A percentile compares a stretch with the other conserved stretches of the same genome.
Conservation (phyloP, 176 grass and related monocot species). For the Typha latifolia region DNA sequence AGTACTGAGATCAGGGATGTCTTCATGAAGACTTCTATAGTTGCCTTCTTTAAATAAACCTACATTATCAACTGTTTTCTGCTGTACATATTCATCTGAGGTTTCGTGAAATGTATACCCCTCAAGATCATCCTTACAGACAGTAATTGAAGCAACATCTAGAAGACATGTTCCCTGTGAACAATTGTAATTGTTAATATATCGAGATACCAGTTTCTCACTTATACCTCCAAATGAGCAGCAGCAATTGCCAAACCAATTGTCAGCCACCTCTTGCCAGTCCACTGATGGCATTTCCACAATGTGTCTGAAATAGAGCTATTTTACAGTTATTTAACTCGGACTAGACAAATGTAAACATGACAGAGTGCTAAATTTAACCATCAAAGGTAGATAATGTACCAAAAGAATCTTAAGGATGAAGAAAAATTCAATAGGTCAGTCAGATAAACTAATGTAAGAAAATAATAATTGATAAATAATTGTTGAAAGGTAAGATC, state of each 20-base stretch:
- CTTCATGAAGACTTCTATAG: conserved; percentile 10
- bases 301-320: conserved; percentile 38
- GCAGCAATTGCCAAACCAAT: conserved; percentile 95
- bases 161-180: conserved; percentile 49
- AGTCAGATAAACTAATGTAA: too few relatives aligned
- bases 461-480: too few relatives aligned
- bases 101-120: conserved; percentile 13
- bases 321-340: neutral
- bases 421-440: too few relatives aligned
- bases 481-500: too few relatives aligned
- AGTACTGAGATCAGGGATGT: conserved; percentile 11
- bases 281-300: conserved; percentile 83
- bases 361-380: neutral
- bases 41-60: neutral
- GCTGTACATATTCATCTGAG: conserved; percentile 5
- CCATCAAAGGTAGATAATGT: neutral
- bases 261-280: conserved; percentile 87
- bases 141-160: conserved; percentile 45
- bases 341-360: neutral
- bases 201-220: conserved; percentile 58
- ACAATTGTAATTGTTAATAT: conserved; percentile 42
- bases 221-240: conserved; percentile 72
- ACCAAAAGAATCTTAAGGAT: neutral
- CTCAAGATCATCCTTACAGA: conserved; percentile 58
- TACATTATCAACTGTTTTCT: conserved; percentile 13